These are phyloP conservation scores for Aspergillus indologenus DNA, from an alignment of 495 filamentous ascomycete species.

Conservation along the genomic window DNA sequence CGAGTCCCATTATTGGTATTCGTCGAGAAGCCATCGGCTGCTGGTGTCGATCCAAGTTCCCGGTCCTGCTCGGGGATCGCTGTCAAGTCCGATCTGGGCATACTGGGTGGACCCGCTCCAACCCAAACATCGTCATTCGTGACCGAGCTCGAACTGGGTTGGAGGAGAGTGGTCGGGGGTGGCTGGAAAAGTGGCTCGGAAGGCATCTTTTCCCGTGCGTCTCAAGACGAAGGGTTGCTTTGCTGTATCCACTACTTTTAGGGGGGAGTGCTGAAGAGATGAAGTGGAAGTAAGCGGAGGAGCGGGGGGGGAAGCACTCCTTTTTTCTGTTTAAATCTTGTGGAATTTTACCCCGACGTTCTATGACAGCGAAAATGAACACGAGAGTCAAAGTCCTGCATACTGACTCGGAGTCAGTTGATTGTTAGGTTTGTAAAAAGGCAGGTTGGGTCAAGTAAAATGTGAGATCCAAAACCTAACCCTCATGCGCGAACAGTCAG, in stretches of 20 bases:
- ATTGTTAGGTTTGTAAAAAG: neutral
- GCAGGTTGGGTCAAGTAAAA: neutral
- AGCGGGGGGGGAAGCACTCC: neutral
- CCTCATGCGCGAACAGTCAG: neutral
- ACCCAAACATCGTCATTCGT: neutral
- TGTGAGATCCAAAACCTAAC: neutral
- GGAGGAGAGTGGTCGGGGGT: constrained; percentile 68
- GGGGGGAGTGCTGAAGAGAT: neutral
- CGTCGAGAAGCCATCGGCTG: constrained; percentile 46
- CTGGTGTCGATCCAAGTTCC: constrained; percentile 30
- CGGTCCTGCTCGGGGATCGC: constrained; percentile 24
- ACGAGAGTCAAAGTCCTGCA: neutral
- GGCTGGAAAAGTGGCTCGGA: constrained; percentile 45
- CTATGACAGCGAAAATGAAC: neutral
- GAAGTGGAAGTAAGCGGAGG: too few relatives aligned
- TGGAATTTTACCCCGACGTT: neutral
- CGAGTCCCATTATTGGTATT: constrained; percentile 25
- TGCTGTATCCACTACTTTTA: neutral
- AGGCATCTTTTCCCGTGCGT: constrained; percentile 10
- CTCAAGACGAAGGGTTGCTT: neutral
- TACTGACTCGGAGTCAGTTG: neutral
- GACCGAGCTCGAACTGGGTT: constrained; percentile 59
- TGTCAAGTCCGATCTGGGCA: constrained; percentile 46
- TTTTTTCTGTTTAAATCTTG: neutral
- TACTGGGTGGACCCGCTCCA: neutral